These are phyloP conservation scores for Barnettozyma sp. DNA, from an alignment of 805 yeast genomes.

Conservation along the genomic window DNA sequence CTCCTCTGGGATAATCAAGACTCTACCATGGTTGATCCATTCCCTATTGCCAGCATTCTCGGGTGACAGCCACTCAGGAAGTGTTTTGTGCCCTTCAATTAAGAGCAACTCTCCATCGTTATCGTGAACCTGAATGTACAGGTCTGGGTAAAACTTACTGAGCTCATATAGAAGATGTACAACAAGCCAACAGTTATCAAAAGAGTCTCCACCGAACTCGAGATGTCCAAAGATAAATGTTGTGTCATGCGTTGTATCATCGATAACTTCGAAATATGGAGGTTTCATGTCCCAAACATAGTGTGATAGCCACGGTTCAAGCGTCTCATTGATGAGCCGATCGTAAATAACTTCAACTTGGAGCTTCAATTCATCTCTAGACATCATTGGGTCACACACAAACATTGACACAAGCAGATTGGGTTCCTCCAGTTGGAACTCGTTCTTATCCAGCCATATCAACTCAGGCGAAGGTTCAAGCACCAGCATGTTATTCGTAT, in stretches of 20 bases:
- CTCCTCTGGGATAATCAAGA: conserved; percentile 35
- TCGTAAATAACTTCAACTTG: conserved; percentile 14
- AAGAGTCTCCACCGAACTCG: conserved; percentile 37
- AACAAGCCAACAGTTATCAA: conserved; percentile 41
- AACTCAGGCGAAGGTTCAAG: conserved; percentile 5
- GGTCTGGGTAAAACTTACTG: conserved; percentile 27
- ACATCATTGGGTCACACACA: conserved; percentile 26
- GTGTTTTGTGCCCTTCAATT: conserved; percentile 39
- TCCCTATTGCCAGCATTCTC: conserved; percentile 41
- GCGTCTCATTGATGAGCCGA: conserved; percentile 20
- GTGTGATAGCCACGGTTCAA: conserved; percentile 31
- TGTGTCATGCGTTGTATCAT: conserved; percentile 1
- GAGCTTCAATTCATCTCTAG: conserved; percentile 14
- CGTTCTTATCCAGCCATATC: conserved; percentile 14
- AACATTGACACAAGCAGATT: conserved; percentile 26
- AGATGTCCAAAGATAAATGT: conserved; percentile 31
- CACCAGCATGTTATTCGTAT: no score
- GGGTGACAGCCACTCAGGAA: conserved; percentile 45
- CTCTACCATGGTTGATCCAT: conserved; percentile 42
- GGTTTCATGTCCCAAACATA: conserved; percentile 38
- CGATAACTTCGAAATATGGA: conserved; percentile 2
- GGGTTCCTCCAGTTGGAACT: conserved; percentile 10
- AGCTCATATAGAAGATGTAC: conserved; percentile 34
- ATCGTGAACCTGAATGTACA: conserved; percentile 42
- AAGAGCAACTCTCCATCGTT: conserved; percentile 51